These are phyloP conservation scores for Clavispora santaluciae DNA, from an alignment of 805 yeast species.

Conservation along the genomic window DNA sequence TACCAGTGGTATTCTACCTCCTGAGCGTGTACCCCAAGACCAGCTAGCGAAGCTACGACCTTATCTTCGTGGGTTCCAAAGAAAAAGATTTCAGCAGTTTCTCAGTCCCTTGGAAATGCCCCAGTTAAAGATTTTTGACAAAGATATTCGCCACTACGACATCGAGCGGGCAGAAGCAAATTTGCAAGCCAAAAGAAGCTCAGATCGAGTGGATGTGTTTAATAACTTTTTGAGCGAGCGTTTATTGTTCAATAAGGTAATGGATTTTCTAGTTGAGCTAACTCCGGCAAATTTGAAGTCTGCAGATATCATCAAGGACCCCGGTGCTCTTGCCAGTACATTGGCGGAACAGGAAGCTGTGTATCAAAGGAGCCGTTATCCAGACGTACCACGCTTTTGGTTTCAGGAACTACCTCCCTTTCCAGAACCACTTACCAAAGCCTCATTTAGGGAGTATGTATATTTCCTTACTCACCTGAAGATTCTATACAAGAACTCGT, in stretches of 20 bases:
- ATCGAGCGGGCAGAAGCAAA: slow-evolving; percentile 19
- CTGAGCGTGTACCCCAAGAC: slow-evolving; percentile 7
- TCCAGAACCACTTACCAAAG: slow-evolving; percentile 22
- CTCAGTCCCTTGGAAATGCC: slow-evolving; percentile 31
- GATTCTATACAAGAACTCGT: slow-evolving; percentile 28
- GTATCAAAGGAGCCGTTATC: slow-evolving; percentile 7
- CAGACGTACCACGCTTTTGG: slow-evolving; percentile 15
- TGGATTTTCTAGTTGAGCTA: slow-evolving; percentile 24
- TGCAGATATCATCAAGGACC: slow-evolving; percentile 10
- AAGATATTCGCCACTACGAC: slow-evolving; percentile 20
- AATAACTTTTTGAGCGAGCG: slow-evolving; percentile 26
- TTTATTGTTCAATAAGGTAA: slow-evolving; percentile 27
- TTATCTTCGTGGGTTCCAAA: slow-evolving; percentile 15
- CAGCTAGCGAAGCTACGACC: slow-evolving; percentile 12
- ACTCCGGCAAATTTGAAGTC: slow-evolving; percentile 28
- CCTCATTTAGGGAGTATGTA: slow-evolving; percentile 31
- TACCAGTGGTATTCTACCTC: neutral
- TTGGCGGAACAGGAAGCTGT: slow-evolving; percentile 19
- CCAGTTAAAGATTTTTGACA: slow-evolving; percentile 27
- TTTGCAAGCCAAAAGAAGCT: slow-evolving; percentile 20
- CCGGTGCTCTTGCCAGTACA: slow-evolving; percentile 12
- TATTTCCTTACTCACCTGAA: slow-evolving; percentile 32
- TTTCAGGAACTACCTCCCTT: slow-evolving; percentile 32
- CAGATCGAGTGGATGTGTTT: slow-evolving; percentile 17
- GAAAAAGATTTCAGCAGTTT: slow-evolving; percentile 26